Base-by-base conservation (phyloP, 177 flowering plant genomes). In the Vitis hybrid region DNA sequence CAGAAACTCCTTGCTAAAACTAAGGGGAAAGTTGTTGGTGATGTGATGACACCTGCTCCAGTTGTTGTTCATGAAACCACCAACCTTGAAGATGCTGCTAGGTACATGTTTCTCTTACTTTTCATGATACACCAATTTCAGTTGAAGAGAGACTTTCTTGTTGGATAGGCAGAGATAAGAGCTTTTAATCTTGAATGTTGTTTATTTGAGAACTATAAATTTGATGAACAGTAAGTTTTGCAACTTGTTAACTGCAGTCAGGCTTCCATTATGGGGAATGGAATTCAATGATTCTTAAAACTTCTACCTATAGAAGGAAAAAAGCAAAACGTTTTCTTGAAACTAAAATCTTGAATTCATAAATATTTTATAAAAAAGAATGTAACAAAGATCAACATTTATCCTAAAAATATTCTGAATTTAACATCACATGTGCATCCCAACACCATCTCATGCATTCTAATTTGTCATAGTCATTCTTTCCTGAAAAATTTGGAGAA, bases 51-150 rank as follows among this genome's bases (percentile, higher is more conserved):
- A 6, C 74, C 85, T 60, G 63, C 84, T 48, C 91, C 91, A 0
- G 83, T 87, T 62, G 82, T 80, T 76, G 91, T 87, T 68, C 78
- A 71, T 76, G 91, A 87, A 85, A 74, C 72, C 66, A 82, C 87
- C 26, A 81, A 81, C 71, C 81, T 87, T 4, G 91, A 85, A 74
- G 88, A 87, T 64, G 91, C 91, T 71, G 88, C 81, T 2, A 81
- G 91, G 91, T 87, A 79, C 9, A 14, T 30, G 10, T 56, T 56
- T 52, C 55, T 52, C 15, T 30, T 57, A 1, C 54, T 34, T 45
- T 14, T 57, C 15, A 26, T 26, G 30, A 26, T 26, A 26, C 30
- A 26, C 4, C 30, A 26, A 11, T 65, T 14, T n/a, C 4, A 9
- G 5, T 32, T 18, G 17, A 26, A 26, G 30, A 26, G 30, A 26